Conservation (phyloP, 257 asterid genomes). For the Solanum bukasovii region DNA sequence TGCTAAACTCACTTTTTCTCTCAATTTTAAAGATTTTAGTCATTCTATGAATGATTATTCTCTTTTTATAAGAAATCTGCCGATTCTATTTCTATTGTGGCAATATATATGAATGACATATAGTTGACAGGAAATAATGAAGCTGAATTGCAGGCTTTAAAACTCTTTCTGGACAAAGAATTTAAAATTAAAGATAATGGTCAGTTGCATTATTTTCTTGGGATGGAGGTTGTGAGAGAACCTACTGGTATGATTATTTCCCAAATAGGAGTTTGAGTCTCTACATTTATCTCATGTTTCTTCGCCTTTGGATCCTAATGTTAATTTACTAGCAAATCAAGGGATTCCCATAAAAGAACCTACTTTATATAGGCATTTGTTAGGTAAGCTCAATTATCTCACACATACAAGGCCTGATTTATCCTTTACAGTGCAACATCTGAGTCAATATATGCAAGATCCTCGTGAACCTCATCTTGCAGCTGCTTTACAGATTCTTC, state of each 20-base stretch:
- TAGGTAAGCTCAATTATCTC: not conserved
- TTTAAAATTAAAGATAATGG: not conserved
- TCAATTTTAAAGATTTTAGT: not conserved
- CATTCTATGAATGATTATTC: not conserved
- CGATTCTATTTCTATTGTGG: not conserved
- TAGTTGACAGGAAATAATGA: not conserved
- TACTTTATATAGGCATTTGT: not conserved
- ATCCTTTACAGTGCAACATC: not conserved
- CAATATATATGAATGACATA: not conserved
- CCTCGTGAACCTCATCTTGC: not conserved
- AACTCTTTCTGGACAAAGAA: not conserved
- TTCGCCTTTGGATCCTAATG: not conserved
- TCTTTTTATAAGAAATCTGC: not conserved
- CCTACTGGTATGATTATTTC: not conserved
- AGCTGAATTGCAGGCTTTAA: not conserved
- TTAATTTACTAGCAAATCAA: not conserved
- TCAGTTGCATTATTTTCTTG: not conserved
- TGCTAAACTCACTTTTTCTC: not conserved
- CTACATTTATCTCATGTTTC: not conserved
- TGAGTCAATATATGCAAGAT: not conserved
- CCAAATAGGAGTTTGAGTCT: not conserved
- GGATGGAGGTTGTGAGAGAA: not conserved
- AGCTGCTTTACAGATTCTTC: not conserved
- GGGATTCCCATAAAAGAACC: not conserved
- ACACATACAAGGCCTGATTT: not conserved